Percentiles rank a stretch among this genome's conserved stretches.
Evolutionary conservation across 345 rosid genomes (phyloP).

Genomic region (Raphanus raphanistrum): DNA sequence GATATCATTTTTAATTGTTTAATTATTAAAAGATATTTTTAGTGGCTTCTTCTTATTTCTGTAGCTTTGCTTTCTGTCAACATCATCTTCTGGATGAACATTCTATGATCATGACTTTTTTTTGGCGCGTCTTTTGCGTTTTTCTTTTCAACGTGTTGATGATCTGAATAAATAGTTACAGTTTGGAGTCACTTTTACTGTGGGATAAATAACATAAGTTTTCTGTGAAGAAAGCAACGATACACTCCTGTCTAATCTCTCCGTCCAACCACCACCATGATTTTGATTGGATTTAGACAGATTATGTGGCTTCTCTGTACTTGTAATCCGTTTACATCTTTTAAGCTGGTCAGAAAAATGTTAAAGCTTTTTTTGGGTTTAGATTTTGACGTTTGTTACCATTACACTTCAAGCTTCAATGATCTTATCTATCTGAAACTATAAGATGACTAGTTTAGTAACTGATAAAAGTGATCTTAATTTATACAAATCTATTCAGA

Average conservation of each 20-base stretch:
- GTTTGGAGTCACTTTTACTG: no score
- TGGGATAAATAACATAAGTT: no score
- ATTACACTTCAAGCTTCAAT: neutral
- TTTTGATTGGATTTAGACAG: slow-evolving; percentile 60
- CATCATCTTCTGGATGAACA: slow-evolving; percentile 10
- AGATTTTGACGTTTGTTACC: no score
- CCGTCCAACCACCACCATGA: neutral
- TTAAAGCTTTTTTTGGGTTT: no score
- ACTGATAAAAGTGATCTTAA: neutral
- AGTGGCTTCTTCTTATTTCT: neutral
- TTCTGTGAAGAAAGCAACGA: neutral
- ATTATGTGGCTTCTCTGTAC: slow-evolving; percentile 55
- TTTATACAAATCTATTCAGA: slow-evolving; percentile 12
- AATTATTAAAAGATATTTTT: neutral
- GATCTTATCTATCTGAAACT: neutral
- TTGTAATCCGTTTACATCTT: no score
- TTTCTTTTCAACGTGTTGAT: neutral
- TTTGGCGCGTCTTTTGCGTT: neutral
- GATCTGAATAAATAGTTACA: neutral
- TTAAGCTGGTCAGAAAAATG: no score
- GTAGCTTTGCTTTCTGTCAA: slow-evolving; percentile 28
- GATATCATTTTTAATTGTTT: neutral
- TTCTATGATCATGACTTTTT: neutral
- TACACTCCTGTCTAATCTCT: neutral
- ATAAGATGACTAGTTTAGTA: neutral